Conservation (phyloP, 176 grass and related monocot species). For the Aechmea fasciata region DNA sequence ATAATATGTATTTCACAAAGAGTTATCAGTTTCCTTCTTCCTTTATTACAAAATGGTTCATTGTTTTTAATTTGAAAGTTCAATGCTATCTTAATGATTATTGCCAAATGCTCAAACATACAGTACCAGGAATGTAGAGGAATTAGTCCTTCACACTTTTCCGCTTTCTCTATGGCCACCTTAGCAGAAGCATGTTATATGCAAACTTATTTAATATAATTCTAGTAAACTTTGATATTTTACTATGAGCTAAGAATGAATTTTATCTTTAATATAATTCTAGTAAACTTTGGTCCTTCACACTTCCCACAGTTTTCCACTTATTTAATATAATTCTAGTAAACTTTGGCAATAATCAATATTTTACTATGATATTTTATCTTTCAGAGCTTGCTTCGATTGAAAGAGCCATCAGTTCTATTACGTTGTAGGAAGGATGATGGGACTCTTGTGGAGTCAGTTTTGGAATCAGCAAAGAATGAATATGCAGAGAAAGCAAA, state of each 20-base stretch:
- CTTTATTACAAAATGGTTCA: too few species aligned
- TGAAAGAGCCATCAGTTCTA: constrained; percentile 62
- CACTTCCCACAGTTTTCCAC: too few species aligned
- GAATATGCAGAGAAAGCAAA: constrained; percentile 56
- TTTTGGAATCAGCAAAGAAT: constrained; percentile 45
- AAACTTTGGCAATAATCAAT: neutral
- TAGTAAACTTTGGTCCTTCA: too few species aligned
- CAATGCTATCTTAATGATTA: too few species aligned
- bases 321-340: neutral
- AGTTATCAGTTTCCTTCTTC: too few species aligned
- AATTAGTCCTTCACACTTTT: too few species aligned
- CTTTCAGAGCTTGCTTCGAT: constrained; percentile 57
- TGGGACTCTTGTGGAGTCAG: constrained; percentile 55
- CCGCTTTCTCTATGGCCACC: too few species aligned
- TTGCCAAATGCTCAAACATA: too few species aligned
- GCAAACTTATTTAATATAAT: neutral
- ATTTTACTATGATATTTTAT: constrained; percentile 18
- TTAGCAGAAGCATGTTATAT: neutral
- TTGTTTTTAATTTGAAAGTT: too few species aligned
- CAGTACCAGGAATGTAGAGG: too few species aligned
- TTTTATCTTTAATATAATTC: too few species aligned
- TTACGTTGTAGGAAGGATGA: constrained; percentile 66
- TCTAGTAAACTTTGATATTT: neutral
- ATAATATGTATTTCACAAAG: too few species aligned
- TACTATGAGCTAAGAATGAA: constrained; percentile 22